A percentile compares a stretch with the other conserved stretches of the same genome.
These are phyloP conservation scores for Plasmodium vivax DNA, from an alignment of 169 alveolate genomes.

Conservation along the genomic window DNA sequence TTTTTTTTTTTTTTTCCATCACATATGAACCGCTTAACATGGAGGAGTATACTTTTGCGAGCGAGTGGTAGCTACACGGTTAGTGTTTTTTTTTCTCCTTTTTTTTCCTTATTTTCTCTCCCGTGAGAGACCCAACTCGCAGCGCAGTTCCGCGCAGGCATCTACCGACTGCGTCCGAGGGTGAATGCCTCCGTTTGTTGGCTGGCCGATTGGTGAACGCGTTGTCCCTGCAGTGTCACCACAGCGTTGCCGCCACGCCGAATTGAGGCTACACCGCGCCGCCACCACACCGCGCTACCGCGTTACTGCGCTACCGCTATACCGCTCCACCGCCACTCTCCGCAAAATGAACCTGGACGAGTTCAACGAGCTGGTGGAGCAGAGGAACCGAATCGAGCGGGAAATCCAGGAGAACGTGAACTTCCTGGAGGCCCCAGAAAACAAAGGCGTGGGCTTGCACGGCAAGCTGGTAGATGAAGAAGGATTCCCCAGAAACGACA, in stretches of 20 bases:
- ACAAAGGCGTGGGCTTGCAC: constrained; percentile 78
- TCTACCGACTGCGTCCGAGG: not conserved
- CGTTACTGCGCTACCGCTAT: too few relatives aligned
- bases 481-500: constrained; percentile 81
- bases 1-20: not conserved
- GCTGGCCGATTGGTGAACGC: not conserved
- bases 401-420: constrained; percentile 79
- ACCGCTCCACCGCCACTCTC: too few relatives aligned
- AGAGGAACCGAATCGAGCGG: constrained; percentile 77
- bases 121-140: not conserved
- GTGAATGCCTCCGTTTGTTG: not conserved
- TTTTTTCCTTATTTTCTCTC: not conserved
- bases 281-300: too few relatives aligned
- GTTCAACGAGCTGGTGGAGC: constrained; percentile 73
- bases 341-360: constrained; percentile 24
- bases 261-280: not conserved
- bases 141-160: not conserved
- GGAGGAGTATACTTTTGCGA: not conserved
- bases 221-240: not conserved
- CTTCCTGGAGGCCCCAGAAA: constrained; percentile 80
- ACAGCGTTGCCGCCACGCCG: not conserved
- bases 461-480: constrained; percentile 81
- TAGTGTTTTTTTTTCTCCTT: not conserved
- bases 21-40: not conserved
- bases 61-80: not conserved